These are phyloP conservation scores for Cucurbita moschata DNA, from an alignment of 306 rosid genomes.

Conservation along the genomic window DNA sequence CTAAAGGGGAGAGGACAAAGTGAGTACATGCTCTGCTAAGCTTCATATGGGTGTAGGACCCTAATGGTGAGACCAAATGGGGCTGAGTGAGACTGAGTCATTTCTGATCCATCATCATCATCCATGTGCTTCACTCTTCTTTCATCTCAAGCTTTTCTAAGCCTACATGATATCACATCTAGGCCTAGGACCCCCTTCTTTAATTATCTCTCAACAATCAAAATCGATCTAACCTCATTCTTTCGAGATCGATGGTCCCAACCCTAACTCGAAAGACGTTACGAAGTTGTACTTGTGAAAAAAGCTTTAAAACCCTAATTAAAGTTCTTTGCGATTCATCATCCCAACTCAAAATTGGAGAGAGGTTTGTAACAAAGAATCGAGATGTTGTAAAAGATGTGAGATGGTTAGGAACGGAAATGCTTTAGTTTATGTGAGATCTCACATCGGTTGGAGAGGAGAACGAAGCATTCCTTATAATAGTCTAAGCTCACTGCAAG, in stretches of 20 bases:
- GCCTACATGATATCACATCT: neutral
- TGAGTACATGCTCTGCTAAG: constrained; percentile 2
- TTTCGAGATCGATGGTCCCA: neutral
- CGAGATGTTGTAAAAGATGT: no score
- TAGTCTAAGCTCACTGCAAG: no score
- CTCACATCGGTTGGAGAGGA: no score
- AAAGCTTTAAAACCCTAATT: no score
- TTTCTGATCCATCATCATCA: neutral
- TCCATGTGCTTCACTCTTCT: neutral
- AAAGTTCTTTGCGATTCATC: no score
- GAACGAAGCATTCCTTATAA: no score
- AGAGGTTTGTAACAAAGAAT: no score
- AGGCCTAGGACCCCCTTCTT: neutral
- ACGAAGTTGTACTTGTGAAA: neutral
- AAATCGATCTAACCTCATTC: neutral
- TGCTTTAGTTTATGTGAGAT: no score
- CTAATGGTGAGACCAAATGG: neutral
- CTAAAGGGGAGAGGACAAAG: neutral
- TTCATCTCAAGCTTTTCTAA: neutral
- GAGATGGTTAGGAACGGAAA: no score
- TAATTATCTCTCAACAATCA: neutral
- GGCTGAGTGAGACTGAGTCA: neutral
- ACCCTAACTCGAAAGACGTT: neutral
- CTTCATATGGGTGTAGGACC: constrained; percentile 11
- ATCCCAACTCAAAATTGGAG: no score